A percentile compares a stretch with the other conserved stretches of the same genome.
phyloP scores from a whole-genome alignment of 2,329 filamentous ascomycete species.

The Fusarium fujikuroi region DNA sequence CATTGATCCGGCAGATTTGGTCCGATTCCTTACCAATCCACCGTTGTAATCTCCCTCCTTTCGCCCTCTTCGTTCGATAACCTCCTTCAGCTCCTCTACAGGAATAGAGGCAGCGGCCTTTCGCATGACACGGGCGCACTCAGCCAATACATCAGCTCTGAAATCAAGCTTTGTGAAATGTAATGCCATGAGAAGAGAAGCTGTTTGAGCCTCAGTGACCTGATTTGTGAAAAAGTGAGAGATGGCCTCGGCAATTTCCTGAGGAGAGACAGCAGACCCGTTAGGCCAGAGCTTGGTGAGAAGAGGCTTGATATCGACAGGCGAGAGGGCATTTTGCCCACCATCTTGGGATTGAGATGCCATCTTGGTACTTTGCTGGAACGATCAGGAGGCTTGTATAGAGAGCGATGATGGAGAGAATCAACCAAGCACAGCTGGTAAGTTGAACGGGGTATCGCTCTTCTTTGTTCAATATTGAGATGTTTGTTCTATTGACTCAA shows the following conservation, averaged over 20 bases:
- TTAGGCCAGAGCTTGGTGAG: slow-evolving; percentile 78
- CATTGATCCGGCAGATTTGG: neutral
- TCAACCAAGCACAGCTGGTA: neutral
- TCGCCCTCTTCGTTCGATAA: slow-evolving; percentile 69
- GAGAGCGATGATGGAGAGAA: neutral
- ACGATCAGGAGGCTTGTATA: neutral
- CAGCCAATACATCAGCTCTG: slow-evolving; percentile 84
- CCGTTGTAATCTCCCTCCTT: slow-evolving; percentile 81
- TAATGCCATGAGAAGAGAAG: slow-evolving; percentile 86
- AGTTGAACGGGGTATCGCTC: slow-evolving; percentile 2
- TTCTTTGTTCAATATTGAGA: slow-evolving; percentile 28
- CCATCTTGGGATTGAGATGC: slow-evolving; percentile 43
- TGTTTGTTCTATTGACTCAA: slow-evolving; percentile 43
- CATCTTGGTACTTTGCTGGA: slow-evolving; percentile 41
- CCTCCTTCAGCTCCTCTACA: slow-evolving; percentile 65
- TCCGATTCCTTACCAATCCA: slow-evolving; percentile 73
- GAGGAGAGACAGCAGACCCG: slow-evolving; percentile 68
- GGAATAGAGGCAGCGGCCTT: slow-evolving; percentile 80
- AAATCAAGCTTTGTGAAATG: slow-evolving; percentile 91
- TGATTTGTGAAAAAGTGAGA: slow-evolving; percentile 91
- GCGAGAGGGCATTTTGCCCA: slow-evolving; percentile 46
- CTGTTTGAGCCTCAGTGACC: slow-evolving; percentile 87
- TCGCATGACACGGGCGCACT: slow-evolving; percentile 86
- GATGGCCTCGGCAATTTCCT: slow-evolving; percentile 90
- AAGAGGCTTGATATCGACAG: slow-evolving; percentile 74